Conservation (phyloP, 2,329 filamentous ascomycete genomes). For the Sclerotinia sclerotiorum region DNA sequence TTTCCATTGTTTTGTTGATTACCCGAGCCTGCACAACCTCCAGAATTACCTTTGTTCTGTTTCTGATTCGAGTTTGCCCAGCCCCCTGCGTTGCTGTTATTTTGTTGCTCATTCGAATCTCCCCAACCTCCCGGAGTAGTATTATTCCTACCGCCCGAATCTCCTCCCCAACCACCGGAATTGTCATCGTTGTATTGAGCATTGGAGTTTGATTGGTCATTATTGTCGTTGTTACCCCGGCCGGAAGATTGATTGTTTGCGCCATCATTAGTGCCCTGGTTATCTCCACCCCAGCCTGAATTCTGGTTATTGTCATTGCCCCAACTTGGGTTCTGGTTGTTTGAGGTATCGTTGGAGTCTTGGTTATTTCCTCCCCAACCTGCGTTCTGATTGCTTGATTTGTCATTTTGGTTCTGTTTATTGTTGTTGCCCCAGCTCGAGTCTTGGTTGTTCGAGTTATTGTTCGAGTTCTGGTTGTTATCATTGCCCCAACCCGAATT, state of each 20-base stretch:
- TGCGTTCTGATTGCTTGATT: constrained; percentile 6
- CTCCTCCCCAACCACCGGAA: constrained; percentile 26
- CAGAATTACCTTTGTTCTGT: constrained; percentile 11
- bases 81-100: constrained; percentile 18
- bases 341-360: constrained; percentile 18
- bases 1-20: constrained; percentile 20
- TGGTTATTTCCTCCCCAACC: constrained; percentile 8
- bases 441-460: constrained; percentile 10
- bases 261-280: constrained; percentile 12
- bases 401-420: constrained; percentile 25
- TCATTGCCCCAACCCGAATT: constrained; percentile 14
- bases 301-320: constrained; percentile 7
- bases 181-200: constrained; percentile 11
- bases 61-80: constrained; percentile 7
- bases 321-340: constrained; percentile 11
- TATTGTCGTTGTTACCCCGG: constrained; percentile 17
- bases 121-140: neutral
- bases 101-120: constrained; percentile 8
- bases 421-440: constrained; percentile 20
- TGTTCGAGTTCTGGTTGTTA: constrained; percentile 6
- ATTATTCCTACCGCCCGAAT: neutral
- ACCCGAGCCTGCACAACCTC: constrained; percentile 24
- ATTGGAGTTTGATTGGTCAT: neutral
- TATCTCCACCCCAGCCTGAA: constrained; percentile 8
- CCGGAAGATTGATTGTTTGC: neutral